Percentiles rank a stretch among this genome's conserved stretches.
Conservation (phyloP, 2,329 filamentous ascomycete genomes). For the Aspergillaceae sp. region DNA sequence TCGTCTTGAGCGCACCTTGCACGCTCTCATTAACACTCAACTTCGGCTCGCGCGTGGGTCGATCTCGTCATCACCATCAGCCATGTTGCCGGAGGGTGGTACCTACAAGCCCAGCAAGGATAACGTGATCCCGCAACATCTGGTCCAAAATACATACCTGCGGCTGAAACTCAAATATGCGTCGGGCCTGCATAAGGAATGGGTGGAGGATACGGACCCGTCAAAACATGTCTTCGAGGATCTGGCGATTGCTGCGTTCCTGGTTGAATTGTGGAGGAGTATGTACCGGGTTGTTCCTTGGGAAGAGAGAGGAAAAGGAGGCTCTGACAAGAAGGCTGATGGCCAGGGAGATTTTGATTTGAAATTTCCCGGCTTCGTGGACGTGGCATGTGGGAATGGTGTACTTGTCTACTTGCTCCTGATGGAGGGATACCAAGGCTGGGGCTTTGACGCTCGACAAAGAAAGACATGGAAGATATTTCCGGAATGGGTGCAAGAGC, state of each 20-base stretch:
- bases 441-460: constrained; percentile 82
- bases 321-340: constrained; percentile 10
- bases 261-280: constrained; percentile 81
- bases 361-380: constrained; percentile 78
- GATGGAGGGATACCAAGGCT: constrained; percentile 72
- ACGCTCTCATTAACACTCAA: constrained; percentile 29
- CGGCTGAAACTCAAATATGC: constrained; percentile 74
- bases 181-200: constrained; percentile 57
- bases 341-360: constrained; percentile 6
- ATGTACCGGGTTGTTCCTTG: constrained; percentile 55
- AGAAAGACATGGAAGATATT: constrained; percentile 81
- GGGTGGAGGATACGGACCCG: constrained; percentile 82
- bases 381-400: constrained; percentile 93
- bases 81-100: constrained; percentile 36
- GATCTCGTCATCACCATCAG: constrained; percentile 2
- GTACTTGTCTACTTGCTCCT: constrained; percentile 76
- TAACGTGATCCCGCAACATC: constrained; percentile 63
- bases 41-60: constrained; percentile 25
- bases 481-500: constrained; percentile 38
- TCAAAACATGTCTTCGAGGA: constrained; percentile 94
- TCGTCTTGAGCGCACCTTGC: constrained; percentile 32
- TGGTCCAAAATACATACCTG: constrained; percentile 74
- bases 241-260: constrained; percentile 77
- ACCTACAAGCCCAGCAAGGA: constrained; percentile 79
- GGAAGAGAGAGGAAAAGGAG: constrained; percentile 8